These are phyloP conservation scores for Lepidopterella palustris DNA, from an alignment of 495 filamentous ascomycete species.

Conservation along the genomic window DNA sequence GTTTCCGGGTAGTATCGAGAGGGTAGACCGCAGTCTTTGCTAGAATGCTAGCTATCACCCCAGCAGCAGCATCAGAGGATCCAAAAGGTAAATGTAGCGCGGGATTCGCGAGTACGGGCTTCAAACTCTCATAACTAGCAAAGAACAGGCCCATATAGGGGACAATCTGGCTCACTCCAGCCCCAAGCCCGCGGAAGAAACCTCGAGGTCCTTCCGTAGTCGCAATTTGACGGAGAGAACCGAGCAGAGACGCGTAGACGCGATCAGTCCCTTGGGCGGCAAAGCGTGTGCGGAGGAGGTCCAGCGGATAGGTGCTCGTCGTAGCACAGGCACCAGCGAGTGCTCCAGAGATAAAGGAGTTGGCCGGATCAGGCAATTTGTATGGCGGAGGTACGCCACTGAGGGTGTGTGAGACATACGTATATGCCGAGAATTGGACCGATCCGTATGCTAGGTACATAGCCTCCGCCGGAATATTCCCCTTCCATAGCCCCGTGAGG, in stretches of 20 bases:
- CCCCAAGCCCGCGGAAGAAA: constrained; percentile 79
- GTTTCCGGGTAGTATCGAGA: constrained; percentile 86
- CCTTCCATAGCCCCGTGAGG: constrained; percentile 88
- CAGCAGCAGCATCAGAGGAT: constrained; percentile 72
- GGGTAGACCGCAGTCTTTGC: constrained; percentile 91
- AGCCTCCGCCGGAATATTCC: constrained; percentile 89
- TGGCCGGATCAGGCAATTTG: constrained; percentile 51
- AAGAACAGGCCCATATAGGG: constrained; percentile 98
- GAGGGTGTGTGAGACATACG: constrained; percentile 49
- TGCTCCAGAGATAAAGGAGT: constrained; percentile 75
- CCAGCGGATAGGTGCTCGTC: constrained; percentile 80
- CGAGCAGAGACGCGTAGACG: constrained; percentile 63
- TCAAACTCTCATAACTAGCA: constrained; percentile 67
- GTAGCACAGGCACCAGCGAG: constrained; percentile 75
- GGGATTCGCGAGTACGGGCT: constrained; percentile 46
- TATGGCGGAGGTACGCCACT: constrained; percentile 47
- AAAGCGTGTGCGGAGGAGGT: constrained; percentile 89
- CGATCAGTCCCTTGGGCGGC: constrained; percentile 85
- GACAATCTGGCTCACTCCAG: constrained; percentile 77
- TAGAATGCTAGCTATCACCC: constrained; percentile 66
- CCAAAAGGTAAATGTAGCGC: constrained; percentile 46
- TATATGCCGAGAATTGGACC: constrained; percentile 87
- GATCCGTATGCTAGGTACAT: constrained; percentile 87
- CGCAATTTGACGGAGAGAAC: constrained; percentile 65
- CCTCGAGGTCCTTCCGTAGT: constrained; percentile 65